Evolutionary conservation across 768 basidiomycete species (phyloP).

Genomic region (Tephrocybe sp.): DNA sequence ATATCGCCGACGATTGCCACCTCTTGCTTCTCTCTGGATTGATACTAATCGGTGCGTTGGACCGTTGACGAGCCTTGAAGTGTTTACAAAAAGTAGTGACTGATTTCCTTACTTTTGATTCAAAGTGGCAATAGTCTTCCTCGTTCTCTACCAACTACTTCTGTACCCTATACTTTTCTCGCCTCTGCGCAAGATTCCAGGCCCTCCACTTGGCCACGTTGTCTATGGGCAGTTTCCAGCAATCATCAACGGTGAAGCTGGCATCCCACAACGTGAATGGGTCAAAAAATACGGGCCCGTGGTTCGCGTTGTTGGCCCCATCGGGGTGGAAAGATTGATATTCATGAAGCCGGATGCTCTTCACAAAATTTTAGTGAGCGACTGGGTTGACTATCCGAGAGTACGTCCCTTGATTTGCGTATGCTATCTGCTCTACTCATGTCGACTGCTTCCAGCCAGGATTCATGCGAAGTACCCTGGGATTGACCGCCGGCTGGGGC

Average conservation of each 20-base stretch:
- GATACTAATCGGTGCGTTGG: slow-evolving; percentile 6
- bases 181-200: slow-evolving; percentile 35
- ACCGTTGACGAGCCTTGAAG: background rate
- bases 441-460: slow-evolving; percentile 30
- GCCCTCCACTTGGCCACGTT: slow-evolving; percentile 31
- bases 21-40: background rate
- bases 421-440: background rate
- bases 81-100: background rate
- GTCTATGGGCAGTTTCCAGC: slow-evolving; percentile 36
- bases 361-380: slow-evolving; percentile 41
- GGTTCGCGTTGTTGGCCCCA: slow-evolving; percentile 41
- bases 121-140: slow-evolving; percentile 11
- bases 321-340: slow-evolving; percentile 45
- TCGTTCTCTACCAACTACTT: slow-evolving; percentile 27
- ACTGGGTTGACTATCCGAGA: slow-evolving; percentile 45
- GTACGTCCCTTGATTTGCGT: slow-evolving; percentile 20
- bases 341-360: slow-evolving; percentile 43
- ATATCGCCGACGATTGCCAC: background rate
- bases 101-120: background rate
- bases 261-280: slow-evolving; percentile 45
- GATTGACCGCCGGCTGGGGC: slow-evolving; percentile 42
- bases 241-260: slow-evolving; percentile 38
- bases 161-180: slow-evolving; percentile 35
- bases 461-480: slow-evolving; percentile 41
- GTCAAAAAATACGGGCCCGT: slow-evolving; percentile 42